Percentiles rank a stretch among this genome's conserved stretches.
Conservation (phyloP, 1,284 basidiomycete species). For the Ganoderma boninense region DNA sequence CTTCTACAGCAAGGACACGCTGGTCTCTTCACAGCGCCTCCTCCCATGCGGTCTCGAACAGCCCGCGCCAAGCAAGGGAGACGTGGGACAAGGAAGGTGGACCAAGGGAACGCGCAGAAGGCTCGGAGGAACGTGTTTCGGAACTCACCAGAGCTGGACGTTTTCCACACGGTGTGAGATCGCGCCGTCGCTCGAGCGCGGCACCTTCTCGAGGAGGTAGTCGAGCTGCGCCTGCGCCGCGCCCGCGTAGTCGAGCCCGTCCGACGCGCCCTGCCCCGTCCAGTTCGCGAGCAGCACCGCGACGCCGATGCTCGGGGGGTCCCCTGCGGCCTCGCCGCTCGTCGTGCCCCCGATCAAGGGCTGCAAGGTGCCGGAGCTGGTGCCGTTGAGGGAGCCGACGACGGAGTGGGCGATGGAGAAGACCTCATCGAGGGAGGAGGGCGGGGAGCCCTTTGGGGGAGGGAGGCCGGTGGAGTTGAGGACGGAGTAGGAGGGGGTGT, state of each 20-base stretch:
- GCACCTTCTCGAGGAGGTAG: slow-evolving; percentile 73
- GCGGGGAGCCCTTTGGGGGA: slow-evolving; percentile 50
- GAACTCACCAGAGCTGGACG: slow-evolving; percentile 73
- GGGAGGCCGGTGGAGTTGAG: slow-evolving; percentile 51
- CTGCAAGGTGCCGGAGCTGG: slow-evolving; percentile 54
- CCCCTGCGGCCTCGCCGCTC: slow-evolving; percentile 69
- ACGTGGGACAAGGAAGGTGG: too few species aligned
- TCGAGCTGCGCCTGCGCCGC: slow-evolving; percentile 79
- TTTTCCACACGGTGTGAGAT: slow-evolving; percentile 79
- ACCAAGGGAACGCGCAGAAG: not conserved
- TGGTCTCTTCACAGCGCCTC: too few species aligned
- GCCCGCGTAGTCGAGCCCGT: slow-evolving; percentile 63
- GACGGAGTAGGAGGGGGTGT: slow-evolving; percentile 70
- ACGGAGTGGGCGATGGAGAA: slow-evolving; percentile 65
- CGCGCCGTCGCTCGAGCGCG: slow-evolving; percentile 77
- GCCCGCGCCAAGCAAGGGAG: not conserved
- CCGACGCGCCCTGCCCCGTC: slow-evolving; percentile 54
- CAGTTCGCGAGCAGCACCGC: slow-evolving; percentile 82
- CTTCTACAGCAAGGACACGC: too few species aligned
- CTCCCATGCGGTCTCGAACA: not conserved
- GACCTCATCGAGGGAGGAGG: slow-evolving; percentile 56
- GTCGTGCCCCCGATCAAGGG: slow-evolving; percentile 55
- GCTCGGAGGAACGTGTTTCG: not conserved
- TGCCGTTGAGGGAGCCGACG: slow-evolving; percentile 53
- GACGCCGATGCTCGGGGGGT: slow-evolving; percentile 87